Base-by-base conservation (phyloP, 306 rosid genomes). In the Oxytropis ochrocephala region DNA sequence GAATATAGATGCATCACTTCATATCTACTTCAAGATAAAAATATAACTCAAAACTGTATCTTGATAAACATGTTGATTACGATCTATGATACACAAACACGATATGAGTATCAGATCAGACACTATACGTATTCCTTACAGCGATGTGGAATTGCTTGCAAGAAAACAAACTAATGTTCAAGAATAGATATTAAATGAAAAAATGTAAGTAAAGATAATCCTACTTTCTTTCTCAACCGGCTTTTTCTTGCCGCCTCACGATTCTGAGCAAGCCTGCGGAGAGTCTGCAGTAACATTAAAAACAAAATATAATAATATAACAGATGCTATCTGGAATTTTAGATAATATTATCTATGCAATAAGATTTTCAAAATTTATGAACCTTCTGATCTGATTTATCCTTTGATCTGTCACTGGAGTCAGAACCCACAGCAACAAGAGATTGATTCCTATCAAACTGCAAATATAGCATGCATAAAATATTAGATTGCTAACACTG, bases 211-310 rank as follows among this genome's bases (percentile, higher is more conserved):
- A 62, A 64, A 64, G 56, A 62, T 7, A 9, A 46, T 30, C 44
- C 39, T 85, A 94, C 99, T 76, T 94, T 94, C 78, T 94, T 94
- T 75, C 97, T 83, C 88, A 94, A 67, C 32, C 99, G 89, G 67
- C 99, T 94, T 87, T 94, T 94, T 57, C 99, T 85, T 4, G 99
- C 99, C 12, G 99, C 99, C 85, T 94, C 99, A 19, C 99, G 94
- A 84, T 94, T 94, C 72, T 94, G 99, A 70, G 99, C 97, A 27
- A 94, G 95, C 86, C 99, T 82, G 6, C 99, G 96, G 38, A 88
- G 96, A 71, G 86, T 87, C 99, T 94, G 85, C 84, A 83, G 75
- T 12, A 76, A 78, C 52, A 32, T 63, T 42, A 9, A 63, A 70
- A 58, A 66, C 21, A 74, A 79, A 21, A 42, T 4, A 56, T 69